Percentiles rank a stretch among this genome's conserved stretches.
phyloP scores from a whole-genome alignment of 2,329 filamentous ascomycete genomes.

The Trichophyton rubrum region DNA sequence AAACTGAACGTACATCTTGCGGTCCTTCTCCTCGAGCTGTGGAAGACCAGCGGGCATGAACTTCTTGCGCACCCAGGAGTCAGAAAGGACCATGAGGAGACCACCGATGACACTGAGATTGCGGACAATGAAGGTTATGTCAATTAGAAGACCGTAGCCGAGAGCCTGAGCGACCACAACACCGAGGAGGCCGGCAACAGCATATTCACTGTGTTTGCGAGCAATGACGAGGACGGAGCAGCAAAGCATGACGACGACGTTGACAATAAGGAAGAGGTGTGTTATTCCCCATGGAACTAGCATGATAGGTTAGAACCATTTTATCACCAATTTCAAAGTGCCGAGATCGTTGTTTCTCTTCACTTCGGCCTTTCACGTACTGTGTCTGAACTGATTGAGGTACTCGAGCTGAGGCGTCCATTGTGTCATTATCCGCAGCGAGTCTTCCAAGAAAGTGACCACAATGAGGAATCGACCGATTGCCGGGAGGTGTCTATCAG shows the following conservation, averaged over 20 bases:
- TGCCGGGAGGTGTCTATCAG: slow-evolving; percentile 74
- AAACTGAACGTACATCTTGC: slow-evolving; percentile 99
- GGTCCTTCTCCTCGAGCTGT: slow-evolving; percentile 93
- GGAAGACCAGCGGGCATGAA: slow-evolving; percentile 93
- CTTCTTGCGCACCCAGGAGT: slow-evolving; percentile 95
- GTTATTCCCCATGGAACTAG: slow-evolving; percentile 81
- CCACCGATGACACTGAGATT: slow-evolving; percentile 96
- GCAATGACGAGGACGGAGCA: slow-evolving; percentile 81
- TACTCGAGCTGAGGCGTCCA: slow-evolving; percentile 92
- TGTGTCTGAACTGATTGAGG: slow-evolving; percentile 80
- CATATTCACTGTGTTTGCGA: slow-evolving; percentile 86
- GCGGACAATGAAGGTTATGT: slow-evolving; percentile 99
- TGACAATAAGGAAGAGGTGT: slow-evolving; percentile 81
- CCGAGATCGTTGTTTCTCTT: not conserved
- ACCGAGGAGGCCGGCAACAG: slow-evolving; percentile 74
- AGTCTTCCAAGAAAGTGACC: slow-evolving; percentile 95
- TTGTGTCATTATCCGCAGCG: slow-evolving; percentile 90
- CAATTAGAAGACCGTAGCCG: slow-evolving; percentile 95
- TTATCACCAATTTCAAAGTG: not conserved
- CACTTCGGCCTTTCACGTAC: slow-evolving; percentile 46
- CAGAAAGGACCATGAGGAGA: slow-evolving; percentile 92
- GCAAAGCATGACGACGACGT: slow-evolving; percentile 73
- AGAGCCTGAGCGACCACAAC: slow-evolving; percentile 90
- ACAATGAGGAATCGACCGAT: slow-evolving; percentile 97
- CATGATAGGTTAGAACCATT: slow-evolving; percentile 4